These are phyloP conservation scores for Vaccinium vitisidaea DNA, from an alignment of 148 eudicot genomes.

Conservation along the genomic window DNA sequence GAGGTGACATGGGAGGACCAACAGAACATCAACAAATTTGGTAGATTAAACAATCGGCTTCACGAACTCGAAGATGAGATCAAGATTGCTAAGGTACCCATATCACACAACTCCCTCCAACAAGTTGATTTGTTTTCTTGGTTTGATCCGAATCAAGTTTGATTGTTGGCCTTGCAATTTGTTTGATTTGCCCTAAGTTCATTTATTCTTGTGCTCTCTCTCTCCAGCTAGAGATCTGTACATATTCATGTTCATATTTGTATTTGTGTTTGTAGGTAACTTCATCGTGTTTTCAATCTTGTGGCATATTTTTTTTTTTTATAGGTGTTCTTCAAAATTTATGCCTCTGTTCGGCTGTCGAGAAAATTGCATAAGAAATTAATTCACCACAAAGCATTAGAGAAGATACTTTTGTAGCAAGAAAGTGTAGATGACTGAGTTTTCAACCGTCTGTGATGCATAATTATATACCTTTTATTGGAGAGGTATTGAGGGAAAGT, in stretches of 20 bases:
- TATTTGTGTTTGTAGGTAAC: neutral
- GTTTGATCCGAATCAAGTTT: neutral
- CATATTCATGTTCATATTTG: neutral
- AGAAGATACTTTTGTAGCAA: neutral
- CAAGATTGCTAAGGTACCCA: conserved; percentile 64
- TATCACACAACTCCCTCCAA: neutral
- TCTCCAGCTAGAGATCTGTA: neutral
- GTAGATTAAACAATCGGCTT: conserved; percentile 77
- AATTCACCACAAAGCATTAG: neutral
- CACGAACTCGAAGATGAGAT: conserved; percentile 88
- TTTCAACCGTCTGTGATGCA: neutral
- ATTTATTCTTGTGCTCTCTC: neutral
- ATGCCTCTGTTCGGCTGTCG: neutral
- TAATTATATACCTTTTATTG: neutral
- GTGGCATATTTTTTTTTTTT: neutral
- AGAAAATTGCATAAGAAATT: neutral
- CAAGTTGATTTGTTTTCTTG: neutral
- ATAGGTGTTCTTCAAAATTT: neutral
- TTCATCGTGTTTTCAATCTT: neutral
- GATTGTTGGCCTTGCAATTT: neutral
- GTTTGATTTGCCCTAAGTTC: neutral
- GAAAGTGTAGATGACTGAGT: neutral
- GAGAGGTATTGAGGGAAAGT: neutral
- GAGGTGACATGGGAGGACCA: conserved; percentile 99
- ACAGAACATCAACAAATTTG: conserved; percentile 90